Conservation (phyloP, 148 eudicot species). For the Salicornia ramosissima region DNA sequence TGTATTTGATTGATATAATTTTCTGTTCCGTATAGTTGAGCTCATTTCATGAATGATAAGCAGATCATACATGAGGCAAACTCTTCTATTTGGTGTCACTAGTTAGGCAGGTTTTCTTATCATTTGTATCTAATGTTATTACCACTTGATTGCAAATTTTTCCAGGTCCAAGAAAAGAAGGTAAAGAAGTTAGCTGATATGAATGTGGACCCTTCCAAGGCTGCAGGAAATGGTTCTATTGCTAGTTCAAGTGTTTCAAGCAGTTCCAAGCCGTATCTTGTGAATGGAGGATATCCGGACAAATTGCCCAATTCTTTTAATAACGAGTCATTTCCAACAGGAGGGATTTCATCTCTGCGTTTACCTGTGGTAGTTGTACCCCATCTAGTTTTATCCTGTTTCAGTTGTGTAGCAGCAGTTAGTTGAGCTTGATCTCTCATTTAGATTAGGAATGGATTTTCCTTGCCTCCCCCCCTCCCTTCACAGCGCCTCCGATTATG, state of each 20-base stretch:
- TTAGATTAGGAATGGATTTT: neutral
- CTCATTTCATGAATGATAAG: neutral
- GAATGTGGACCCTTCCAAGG: slow-evolving; percentile 50
- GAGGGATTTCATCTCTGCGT: slow-evolving; percentile 50
- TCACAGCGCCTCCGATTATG: too few species aligned
- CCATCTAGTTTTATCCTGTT: slow-evolving; percentile 17
- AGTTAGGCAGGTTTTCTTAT: neutral
- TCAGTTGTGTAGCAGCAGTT: neutral
- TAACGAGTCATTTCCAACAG: slow-evolving; percentile 39
- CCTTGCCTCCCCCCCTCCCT: neutral
- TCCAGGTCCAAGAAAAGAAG: slow-evolving; percentile 80
- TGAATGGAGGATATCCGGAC: slow-evolving; percentile 53
- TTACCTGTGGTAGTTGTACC: slow-evolving; percentile 72
- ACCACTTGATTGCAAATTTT: slow-evolving; percentile 13
- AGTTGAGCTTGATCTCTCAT: neutral
- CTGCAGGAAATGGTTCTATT: slow-evolving; percentile 46
- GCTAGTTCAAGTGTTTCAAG: slow-evolving; percentile 43
- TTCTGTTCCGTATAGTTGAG: neutral
- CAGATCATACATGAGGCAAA: neutral
- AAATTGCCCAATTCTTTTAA: slow-evolving; percentile 30
- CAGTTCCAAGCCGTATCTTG: slow-evolving; percentile 32
- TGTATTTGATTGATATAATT: slow-evolving; percentile 10
- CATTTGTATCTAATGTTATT: slow-evolving; percentile 18
- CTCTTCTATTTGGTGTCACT: neutral
- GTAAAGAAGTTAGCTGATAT: slow-evolving; percentile 63